phyloP scores from a whole-genome alignment of 208 protist genomes.

The Endotrypanum monterogeii region DNA sequence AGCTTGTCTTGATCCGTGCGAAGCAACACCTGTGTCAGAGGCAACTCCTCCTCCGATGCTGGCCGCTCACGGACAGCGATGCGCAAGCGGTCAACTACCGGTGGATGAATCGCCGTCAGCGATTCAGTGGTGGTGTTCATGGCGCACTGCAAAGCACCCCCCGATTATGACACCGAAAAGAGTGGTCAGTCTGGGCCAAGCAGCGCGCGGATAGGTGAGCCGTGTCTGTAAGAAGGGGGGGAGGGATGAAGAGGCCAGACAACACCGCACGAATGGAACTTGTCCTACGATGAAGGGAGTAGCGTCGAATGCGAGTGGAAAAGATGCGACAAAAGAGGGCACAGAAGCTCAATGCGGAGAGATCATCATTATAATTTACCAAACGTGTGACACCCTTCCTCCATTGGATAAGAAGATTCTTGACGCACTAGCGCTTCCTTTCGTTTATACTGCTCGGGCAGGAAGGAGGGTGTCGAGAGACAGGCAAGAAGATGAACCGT shows the following conservation, averaged over 20 bases:
- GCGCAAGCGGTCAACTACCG: constrained; percentile 67
- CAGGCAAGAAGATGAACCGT: background rate
- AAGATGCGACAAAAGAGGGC: background rate
- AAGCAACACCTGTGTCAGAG: constrained; percentile 58
- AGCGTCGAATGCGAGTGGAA: background rate
- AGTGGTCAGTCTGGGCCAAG: background rate
- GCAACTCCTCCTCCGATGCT: constrained; percentile 63
- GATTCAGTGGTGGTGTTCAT: constrained; percentile 10
- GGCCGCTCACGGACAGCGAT: constrained; percentile 81
- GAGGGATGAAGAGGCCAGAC: background rate
- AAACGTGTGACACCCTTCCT: background rate
- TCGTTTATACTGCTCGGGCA: background rate
- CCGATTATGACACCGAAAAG: background rate
- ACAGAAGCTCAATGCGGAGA: background rate
- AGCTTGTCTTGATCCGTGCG: constrained; percentile 77
- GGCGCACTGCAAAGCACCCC: background rate
- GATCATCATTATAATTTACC: background rate
- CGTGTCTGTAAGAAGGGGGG: background rate
- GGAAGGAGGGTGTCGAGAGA: background rate
- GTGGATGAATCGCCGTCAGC: constrained; percentile 36
- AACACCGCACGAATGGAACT: background rate
- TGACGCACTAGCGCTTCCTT: background rate
- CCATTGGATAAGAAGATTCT: background rate
- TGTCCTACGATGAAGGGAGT: background rate
- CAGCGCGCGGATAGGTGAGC: background rate